Evolutionary conservation across 805 yeast genomes (phyloP), one percentile per base, ranked within the genome.

Genomic region (Pichia membranifaciens): DNA sequence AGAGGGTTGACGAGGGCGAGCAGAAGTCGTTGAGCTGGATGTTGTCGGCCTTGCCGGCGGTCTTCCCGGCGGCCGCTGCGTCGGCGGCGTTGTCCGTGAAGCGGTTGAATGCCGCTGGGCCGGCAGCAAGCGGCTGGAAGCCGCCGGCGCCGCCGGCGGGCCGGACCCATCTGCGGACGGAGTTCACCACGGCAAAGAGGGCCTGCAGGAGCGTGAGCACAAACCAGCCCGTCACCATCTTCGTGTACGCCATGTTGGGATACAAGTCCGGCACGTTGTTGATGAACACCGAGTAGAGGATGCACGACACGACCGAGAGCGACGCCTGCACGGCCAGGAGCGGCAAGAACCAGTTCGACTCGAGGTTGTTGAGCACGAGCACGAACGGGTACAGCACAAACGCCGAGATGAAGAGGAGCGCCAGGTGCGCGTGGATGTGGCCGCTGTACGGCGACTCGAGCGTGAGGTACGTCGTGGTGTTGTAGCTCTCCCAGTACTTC

Each of bases 401-500:
- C 50, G 78, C 72, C 1, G 82, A 64, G 0, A 69, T 9, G 2
- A 71, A 43, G 13, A 77, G 60, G 3, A 78, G 61, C 2, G 61
- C 54, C 9, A 80, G 66, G 58, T 89, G 96, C 36, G 70, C 55
- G 52, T 71, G 70, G 25, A 89, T 66, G 1, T 81, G 73, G 13
- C 70, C 49, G 48, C 78, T 74, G 53, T 73, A 73, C 3, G 79
- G 73, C 2, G 74, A 55, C 0, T 72, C 74, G 12, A 76, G 59
- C 7, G 77, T 80, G 66, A 87, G 80, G 62, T 74, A 89, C 3
- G 87, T 81, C 1, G 91, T 83, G 13, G 95, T 79, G 58, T 85
- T 80, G 65, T 89, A 90, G 22, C 65, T 61, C 42, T 79, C 81
- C 97, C 97, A 90, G 64, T 75, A 90, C 23, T 73, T 61, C 47